These are phyloP conservation scores for Musa schizocarpa DNA, from an alignment of 176 grass and related monocot genomes.

Conservation along the genomic window DNA sequence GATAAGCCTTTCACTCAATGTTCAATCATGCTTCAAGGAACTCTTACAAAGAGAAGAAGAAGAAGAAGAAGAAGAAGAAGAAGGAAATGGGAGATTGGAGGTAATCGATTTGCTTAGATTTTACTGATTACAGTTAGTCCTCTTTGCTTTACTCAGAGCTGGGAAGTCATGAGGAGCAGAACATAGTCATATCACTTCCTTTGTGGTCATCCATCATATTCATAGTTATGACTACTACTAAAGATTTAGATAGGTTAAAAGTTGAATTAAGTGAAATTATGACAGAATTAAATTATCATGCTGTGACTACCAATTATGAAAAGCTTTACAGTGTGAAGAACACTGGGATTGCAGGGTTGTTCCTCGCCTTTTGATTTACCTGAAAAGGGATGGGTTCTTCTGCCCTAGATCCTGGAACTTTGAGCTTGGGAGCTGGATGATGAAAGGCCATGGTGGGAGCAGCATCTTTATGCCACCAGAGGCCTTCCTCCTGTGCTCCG, in stretches of 20 bases:
- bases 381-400: conserved; percentile 69
- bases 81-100: no score
- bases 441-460: conserved; percentile 1
- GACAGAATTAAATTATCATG: no score
- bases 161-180: no score
- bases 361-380: conserved; percentile 43
- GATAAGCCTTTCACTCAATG: no score
- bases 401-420: conserved; percentile 42
- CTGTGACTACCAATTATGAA: not conserved
- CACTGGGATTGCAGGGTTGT: not conserved
- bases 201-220: not conserved
- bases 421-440: conserved; percentile 37
- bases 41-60: no score
- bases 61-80: no score
- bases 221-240: no score
- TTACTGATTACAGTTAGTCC: no score
- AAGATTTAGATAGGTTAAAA: no score
- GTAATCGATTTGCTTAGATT: not conserved
- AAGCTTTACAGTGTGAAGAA: not conserved
- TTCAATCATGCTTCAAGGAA: no score
- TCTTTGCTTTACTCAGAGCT: no score
- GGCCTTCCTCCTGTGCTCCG: conserved; percentile 54
- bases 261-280: no score
- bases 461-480: conserved; percentile 57
- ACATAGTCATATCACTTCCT: not conserved